Evolutionary conservation across 352 stramenopile species (phyloP).

Genomic region (Globisporangium sylvaticum): DNA sequence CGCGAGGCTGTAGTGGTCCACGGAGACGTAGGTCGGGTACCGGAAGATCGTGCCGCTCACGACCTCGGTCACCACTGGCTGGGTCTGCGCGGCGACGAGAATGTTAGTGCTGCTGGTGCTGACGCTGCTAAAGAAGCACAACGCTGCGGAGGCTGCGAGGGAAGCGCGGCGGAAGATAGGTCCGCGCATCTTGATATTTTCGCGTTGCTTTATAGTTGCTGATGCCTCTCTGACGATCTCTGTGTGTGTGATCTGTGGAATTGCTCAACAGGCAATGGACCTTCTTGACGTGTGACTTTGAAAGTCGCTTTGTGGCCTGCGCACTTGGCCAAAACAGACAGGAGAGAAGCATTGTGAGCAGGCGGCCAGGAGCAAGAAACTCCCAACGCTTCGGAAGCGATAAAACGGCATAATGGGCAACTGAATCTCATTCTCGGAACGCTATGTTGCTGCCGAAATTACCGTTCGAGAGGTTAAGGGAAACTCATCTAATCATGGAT

Average conservation of each 20-base stretch:
- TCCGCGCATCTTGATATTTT: neutral
- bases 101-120: neutral
- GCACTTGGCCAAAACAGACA: neutral
- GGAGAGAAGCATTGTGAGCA: neutral
- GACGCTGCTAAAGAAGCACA: neutral
- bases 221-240: neutral
- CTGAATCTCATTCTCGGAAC: neutral
- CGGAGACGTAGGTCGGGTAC: slow-evolving; percentile 38
- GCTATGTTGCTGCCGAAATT: neutral
- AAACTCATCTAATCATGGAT: neutral
- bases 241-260: neutral
- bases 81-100: slow-evolving; percentile 1
- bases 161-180: neutral
- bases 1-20: slow-evolving; percentile 56
- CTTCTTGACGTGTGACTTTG: neutral
- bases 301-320: neutral
- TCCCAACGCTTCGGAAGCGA: neutral
- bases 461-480: neutral
- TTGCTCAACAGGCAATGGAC: neutral
- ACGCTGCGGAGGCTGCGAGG: neutral
- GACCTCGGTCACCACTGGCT: slow-evolving; percentile 34
- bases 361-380: neutral
- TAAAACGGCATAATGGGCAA: neutral
- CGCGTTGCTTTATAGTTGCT: neutral
- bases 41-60: slow-evolving; percentile 59